Evolutionary conservation across 2,329 filamentous ascomycete species (phyloP), one percentile per base, ranked within the genome.

Genomic region (Diaporthe caulivora): DNA sequence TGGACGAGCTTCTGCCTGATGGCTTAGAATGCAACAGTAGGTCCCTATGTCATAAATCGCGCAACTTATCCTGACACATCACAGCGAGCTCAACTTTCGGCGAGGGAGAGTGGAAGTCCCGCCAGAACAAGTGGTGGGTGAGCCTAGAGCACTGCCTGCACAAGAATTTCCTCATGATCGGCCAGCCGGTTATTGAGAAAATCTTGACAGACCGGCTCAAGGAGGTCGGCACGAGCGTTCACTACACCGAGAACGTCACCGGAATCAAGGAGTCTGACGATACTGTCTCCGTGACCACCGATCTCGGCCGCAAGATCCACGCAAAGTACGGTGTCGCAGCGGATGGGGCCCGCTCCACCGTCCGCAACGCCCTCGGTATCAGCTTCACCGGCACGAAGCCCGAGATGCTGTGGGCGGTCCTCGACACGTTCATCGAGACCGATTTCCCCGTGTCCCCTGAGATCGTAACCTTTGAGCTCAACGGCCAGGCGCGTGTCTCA

Each of bases 91-190:
- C 86, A 6, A 87, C 84, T 0, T 87, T 86, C 70, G 81, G 81
- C 4, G 79, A 85, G 11, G 86, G 86, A 0, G 79, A 82, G n/a
- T 87, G 87, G 78, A 85, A 83, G 60, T 86, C 85, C 34, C 82
- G 84, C 1, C 86, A 87, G 69, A 86, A 82, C 75, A 78, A 84
- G 24, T 87, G 86, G 86, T 87, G 86, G 86, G 83, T 84, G 13
- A 79, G 82, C 18, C 82, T 87, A 6, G 80, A 86, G 60, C 82
- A 87, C 75, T 82, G 82, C 5, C 77, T 84, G 29, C 85, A 86
- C 77, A 86, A 83, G 75, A 87, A 87, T 75, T 87, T 87, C 29
- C 80, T 87, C 57, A 87, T 87, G 86, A 84, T 87, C 67, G 86
- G 86, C 7, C 86, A 87, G 74, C 83, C 86, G 0, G 83, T 83